These are phyloP conservation scores for Beauveria rudraprayagi DNA, from an alignment of 2,329 filamentous ascomycete genomes.

Conservation along the genomic window DNA sequence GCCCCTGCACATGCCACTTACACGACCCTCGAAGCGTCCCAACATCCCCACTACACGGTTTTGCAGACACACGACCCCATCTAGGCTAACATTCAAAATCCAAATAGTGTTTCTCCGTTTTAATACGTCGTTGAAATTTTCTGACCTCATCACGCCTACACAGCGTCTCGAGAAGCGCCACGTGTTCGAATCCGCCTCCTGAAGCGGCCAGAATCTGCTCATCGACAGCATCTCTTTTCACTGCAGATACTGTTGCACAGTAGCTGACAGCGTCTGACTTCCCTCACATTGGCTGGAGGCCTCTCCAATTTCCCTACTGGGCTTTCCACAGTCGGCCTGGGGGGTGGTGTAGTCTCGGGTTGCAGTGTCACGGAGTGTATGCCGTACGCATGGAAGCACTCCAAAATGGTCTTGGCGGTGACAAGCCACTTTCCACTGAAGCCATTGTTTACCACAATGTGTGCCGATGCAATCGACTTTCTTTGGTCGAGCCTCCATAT, in stretches of 20 bases:
- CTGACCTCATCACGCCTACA: neutral
- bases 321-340: conserved; percentile 5
- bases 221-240: conserved; percentile 41
- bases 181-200: neutral
- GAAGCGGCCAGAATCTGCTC: neutral
- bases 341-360: conserved; percentile 40
- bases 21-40: neutral
- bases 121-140: no score
- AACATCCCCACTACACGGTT: neutral
- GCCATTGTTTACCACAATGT: conserved; percentile 54
- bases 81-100: neutral
- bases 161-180: neutral
- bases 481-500: conserved; percentile 66
- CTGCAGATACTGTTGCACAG: conserved; percentile 44
- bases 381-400: conserved; percentile 66
- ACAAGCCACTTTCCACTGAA: conserved; percentile 50
- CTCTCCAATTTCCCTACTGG: neutral
- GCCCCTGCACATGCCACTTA: neutral
- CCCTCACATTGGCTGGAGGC: conserved; percentile 14
- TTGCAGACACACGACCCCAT: neutral
- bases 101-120: no score
- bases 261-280: conserved; percentile 37
- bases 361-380: conserved; percentile 66
- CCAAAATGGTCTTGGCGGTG: conserved; percentile 52
- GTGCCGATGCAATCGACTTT: conserved; percentile 61